These are phyloP conservation scores for Oryza glaberrima DNA, from an alignment of 176 grass and related monocot species.

Conservation along the genomic window DNA sequence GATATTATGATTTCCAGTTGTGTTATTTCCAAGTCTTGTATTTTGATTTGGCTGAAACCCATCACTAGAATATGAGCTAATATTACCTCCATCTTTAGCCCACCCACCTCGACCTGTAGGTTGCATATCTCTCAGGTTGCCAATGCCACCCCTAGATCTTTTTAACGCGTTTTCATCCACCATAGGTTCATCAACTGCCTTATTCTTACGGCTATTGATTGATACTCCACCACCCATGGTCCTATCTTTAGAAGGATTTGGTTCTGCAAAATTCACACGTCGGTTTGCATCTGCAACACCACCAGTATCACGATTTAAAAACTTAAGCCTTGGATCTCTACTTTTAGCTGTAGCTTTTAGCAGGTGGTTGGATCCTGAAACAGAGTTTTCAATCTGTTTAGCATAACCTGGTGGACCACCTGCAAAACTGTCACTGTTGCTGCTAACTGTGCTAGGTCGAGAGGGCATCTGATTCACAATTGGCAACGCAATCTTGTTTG, in stretches of 20 bases:
- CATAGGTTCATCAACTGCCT: constrained; percentile 46
- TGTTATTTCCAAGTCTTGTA: constrained; percentile 32
- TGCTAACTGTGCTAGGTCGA: constrained; percentile 37
- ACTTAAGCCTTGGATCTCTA: constrained; percentile 86
- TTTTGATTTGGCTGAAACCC: constrained; percentile 47
- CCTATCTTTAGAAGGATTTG: constrained; percentile 42
- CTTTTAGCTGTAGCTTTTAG: constrained; percentile 60
- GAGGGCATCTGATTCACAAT: constrained; percentile 42
- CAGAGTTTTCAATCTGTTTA: constrained; percentile 43
- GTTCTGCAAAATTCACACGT: constrained; percentile 34
- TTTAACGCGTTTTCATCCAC: constrained; percentile 58
- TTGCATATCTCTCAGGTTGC: constrained; percentile 44
- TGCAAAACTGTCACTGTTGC: constrained; percentile 33
- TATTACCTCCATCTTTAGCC: constrained; percentile 50
- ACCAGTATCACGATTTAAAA: constrained; percentile 64
- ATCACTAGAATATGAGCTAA: constrained; percentile 31
- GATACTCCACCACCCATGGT: constrained; percentile 29
- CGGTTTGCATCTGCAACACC: constrained; percentile 41
- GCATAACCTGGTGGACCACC: constrained; percentile 44
- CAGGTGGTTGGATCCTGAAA: constrained; percentile 44
- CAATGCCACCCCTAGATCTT: constrained; percentile 51
- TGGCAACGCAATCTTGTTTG: constrained; percentile 36
- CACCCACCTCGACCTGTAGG: constrained; percentile 52
- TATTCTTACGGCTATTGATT: constrained; percentile 62
- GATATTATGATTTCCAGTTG: constrained; percentile 37